phyloP scores from a whole-genome alignment of 345 rosid genomes.

The Brassica cretica region DNA sequence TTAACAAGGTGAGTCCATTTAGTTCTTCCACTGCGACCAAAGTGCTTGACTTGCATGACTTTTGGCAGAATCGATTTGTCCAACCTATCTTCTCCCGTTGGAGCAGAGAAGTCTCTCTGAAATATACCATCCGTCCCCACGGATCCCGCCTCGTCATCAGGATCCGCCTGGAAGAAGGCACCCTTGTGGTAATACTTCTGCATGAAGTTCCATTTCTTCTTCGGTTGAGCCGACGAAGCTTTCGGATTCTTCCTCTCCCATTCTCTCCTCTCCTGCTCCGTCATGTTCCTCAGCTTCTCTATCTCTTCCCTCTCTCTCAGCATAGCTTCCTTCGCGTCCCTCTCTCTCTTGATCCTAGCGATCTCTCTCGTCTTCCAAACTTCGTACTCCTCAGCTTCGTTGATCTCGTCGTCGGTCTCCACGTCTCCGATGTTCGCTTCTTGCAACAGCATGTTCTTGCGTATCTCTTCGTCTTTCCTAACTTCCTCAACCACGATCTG shows the following conservation, averaged over 20 bases:
- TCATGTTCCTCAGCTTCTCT: constrained; percentile 80
- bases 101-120: constrained; percentile 67
- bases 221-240: constrained; percentile 46
- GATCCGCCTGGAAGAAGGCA: constrained; percentile 63
- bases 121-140: constrained; percentile 49
- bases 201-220: constrained; percentile 79
- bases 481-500: constrained; percentile 71
- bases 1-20: constrained; percentile 88
- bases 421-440: constrained; percentile 70
- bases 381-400: constrained; percentile 78
- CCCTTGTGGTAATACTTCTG: constrained; percentile 83
- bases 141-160: constrained; percentile 55
- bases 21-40: constrained; percentile 82
- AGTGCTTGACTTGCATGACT: constrained; percentile 83
- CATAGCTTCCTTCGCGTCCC: constrained; percentile 69
- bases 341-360: constrained; percentile 67
- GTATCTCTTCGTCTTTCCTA: constrained; percentile 61
- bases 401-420: constrained; percentile 77
- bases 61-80: constrained; percentile 69
- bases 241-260: constrained; percentile 84
- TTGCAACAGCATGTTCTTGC: constrained; percentile 59
- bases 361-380: constrained; percentile 84
- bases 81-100: constrained; percentile 84
- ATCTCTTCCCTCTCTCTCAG: constrained; percentile 71
- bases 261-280: constrained; percentile 80